Conservation (phyloP, 306 rosid genomes). For the Argentina anserina region DNA sequence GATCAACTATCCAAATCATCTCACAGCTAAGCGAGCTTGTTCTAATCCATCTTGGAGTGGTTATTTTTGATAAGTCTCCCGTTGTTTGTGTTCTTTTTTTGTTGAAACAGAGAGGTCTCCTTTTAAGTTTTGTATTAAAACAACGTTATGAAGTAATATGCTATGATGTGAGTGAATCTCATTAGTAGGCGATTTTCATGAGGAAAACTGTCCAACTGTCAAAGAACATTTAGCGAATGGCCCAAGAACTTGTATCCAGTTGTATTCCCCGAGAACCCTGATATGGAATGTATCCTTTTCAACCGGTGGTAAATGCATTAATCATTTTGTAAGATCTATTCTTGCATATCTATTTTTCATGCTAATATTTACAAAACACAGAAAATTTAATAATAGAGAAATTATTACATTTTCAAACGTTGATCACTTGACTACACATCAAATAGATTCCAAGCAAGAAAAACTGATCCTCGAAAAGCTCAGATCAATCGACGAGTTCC, state of each 20-base stretch:
- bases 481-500: conserved; percentile 46
- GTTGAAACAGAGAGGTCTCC: background rate
- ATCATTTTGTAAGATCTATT: background rate
- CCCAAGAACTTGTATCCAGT: too few relatives aligned
- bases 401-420: background rate
- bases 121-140: background rate
- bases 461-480: conserved; percentile 61
- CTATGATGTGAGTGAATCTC: background rate
- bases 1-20: background rate
- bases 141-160: background rate
- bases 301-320: background rate
- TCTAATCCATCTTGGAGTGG: too few relatives aligned
- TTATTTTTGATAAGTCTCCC: too few relatives aligned
- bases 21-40: too few relatives aligned
- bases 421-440: conserved; percentile 35
- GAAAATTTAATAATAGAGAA: background rate
- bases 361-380: background rate
- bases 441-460: conserved; percentile 73
- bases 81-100: too few relatives aligned
- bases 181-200: too few relatives aligned
- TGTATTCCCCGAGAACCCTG: conserved; percentile 89
- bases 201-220: too few relatives aligned
- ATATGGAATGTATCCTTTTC: conserved; percentile 84
- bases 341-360: conserved; percentile 21
- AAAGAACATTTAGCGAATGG: too few relatives aligned